Evolutionary conservation across 768 basidiomycete genomes (phyloP), one percentile per base, ranked within the genome.

Genomic region (Pisolithus orientalis): DNA sequence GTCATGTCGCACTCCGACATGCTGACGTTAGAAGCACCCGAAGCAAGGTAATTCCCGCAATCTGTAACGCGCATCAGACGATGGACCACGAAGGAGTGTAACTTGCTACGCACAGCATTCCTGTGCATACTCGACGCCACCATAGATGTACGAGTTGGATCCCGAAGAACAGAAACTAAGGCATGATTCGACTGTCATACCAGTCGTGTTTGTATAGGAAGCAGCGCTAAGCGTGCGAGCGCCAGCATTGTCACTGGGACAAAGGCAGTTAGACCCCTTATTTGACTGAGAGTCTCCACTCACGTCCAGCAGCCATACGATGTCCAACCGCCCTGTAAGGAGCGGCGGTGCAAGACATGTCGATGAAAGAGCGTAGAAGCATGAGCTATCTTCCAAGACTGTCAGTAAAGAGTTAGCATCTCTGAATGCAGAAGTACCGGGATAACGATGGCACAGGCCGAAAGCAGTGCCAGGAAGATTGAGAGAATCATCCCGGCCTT

Each of bases 101-200:
- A 52, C 38, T 25, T 47, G n/a, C 5, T 43, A 61, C 78, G 53
- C 64, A 84, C 83, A 84, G 68, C 82, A 85, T 65, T 85, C 79
- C 53, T 77, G 71, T 21, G 74, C 77, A 56, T 75, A 89, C 66
- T 90, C 87, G 16, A 82, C 75, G 13, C 89, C 89, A 16, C 87
- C 85, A 57, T 79, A 87, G 53, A 83, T 66, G 62, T 73, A 87
- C 5, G 66, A 32, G 39, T 68, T 66, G 17, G 51, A 24, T 1
- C 62, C 66, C 14, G 66, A 64, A 8, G 64, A 66, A 43, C 78
- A 80, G 57, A 70, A 79, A 49, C 31, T 62, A 55, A 79, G 65
- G 58, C 78, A 80, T 14, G 63, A 62, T 58, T 77, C 82, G 28
- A 82, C 73, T 4, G 87, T 89, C 83, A 90, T 88, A 24, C 67